These are phyloP conservation scores for Amphichorda felina DNA, from an alignment of 2,329 filamentous ascomycete genomes.

Conservation along the genomic window DNA sequence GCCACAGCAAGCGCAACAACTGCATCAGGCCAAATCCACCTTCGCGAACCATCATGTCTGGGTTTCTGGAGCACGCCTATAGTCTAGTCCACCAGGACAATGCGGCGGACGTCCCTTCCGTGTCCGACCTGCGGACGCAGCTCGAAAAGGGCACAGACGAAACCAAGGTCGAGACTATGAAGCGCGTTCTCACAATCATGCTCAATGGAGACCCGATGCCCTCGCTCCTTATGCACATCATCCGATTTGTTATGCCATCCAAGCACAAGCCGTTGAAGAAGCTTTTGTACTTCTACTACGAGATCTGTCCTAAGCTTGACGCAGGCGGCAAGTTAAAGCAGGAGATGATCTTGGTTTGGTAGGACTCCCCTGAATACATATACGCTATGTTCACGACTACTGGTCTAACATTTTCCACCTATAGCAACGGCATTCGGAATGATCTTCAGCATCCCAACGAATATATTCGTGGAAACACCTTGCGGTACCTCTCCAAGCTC, in stretches of 20 bases:
- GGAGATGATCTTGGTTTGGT: slow-evolving; percentile 99
- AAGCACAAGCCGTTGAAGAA: slow-evolving; percentile 97
- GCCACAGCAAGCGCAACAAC: neutral
- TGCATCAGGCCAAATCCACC: slow-evolving; percentile 8
- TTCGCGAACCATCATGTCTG: slow-evolving; percentile 55
- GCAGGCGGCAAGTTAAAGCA: slow-evolving; percentile 90
- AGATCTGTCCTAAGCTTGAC: slow-evolving; percentile 96
- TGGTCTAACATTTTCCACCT: neutral
- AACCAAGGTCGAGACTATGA: slow-evolving; percentile 90
- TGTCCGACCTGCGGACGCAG: slow-evolving; percentile 86
- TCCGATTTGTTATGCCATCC: slow-evolving; percentile 98
- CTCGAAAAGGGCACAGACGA: slow-evolving; percentile 91
- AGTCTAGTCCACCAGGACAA: slow-evolving; percentile 98
- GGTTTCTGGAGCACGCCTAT: slow-evolving; percentile 90
- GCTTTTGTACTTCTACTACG: slow-evolving; percentile 97
- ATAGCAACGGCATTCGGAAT: slow-evolving; percentile 92
- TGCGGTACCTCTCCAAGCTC: slow-evolving; percentile 94
- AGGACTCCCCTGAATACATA: slow-evolving; percentile 6
- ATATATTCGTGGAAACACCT: slow-evolving; percentile 95
- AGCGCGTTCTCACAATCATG: slow-evolving; percentile 93
- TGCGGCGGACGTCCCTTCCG: slow-evolving; percentile 77
- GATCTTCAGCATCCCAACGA: slow-evolving; percentile 96
- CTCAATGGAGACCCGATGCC: slow-evolving; percentile 96
- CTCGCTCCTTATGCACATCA: slow-evolving; percentile 96
- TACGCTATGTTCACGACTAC: neutral